Evolutionary conservation across 345 rosid species (phyloP), one percentile per base, ranked within the genome.

Genomic region (Boechera retrofracta): DNA sequence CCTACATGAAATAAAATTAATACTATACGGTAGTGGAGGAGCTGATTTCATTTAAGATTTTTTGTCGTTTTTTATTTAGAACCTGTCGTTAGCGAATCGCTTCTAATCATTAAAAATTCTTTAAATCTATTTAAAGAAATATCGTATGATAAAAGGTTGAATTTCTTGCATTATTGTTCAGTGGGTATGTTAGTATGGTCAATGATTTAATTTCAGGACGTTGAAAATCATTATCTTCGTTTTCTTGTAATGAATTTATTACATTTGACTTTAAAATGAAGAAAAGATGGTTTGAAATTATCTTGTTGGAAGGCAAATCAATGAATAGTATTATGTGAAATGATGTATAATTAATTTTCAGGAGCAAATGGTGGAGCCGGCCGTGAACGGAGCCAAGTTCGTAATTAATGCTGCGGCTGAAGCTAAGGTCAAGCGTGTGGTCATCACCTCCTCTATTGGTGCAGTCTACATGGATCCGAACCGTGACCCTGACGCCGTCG

Each of bases 321-420:
- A 15, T 24, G 29, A 21, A 47, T 10, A 11, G 6, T 9, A 16
- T 26, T 13, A 74, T 56, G 31, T 24, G 42, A 44, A 45, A 24
- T 32, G 24, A 64, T 35, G 15, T 12, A 61, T 64, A 4, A 33
- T 44, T 4, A 53, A 42, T 28, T 13, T 39, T 6, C 65, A 94
- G 98, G 97, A 94, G 63, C 88, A 92, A 89, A 89, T 95, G 98
- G 90, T 95, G 89, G 98, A 95, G 85, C 99, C 99, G 5, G 97
- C 98, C 0, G 98, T 95, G 83, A 77, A 70, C 5, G 99, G 99
- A 64, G 89, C 98, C 5, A 86, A 84, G 79, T 90, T 91, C 55
- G 98, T 92, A 68, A 86, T 95, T 13, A 72, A 65, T 11, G 99
- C 96, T 0, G 98, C 99, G 1, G 85, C 97, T 0, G 97, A 87